These are phyloP conservation scores for Hypoxylon cercidicola DNA, from an alignment of 495 filamentous ascomycete genomes.

Conservation along the genomic window DNA sequence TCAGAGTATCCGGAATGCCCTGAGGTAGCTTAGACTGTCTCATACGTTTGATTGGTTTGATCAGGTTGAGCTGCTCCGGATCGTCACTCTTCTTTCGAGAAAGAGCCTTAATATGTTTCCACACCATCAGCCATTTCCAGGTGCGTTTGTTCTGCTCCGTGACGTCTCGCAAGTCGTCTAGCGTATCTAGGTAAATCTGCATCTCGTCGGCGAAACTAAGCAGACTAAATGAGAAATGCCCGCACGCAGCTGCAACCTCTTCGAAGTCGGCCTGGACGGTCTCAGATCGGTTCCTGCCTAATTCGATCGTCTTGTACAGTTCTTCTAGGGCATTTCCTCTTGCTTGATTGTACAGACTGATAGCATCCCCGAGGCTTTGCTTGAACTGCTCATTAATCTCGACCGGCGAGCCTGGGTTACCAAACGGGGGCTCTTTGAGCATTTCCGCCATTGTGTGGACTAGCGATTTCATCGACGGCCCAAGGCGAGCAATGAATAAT, in stretches of 20 bases:
- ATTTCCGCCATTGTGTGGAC: constrained; percentile 90
- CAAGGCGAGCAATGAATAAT: constrained; percentile 84
- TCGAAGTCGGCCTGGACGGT: constrained; percentile 92
- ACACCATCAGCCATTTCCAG: constrained; percentile 91
- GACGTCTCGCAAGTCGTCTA: constrained; percentile 83
- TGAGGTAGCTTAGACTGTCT: constrained; percentile 59
- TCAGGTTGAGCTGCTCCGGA: constrained; percentile 58
- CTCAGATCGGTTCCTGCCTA: constrained; percentile 69
- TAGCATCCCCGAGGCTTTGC: constrained; percentile 79
- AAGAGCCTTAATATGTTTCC: constrained; percentile 59
- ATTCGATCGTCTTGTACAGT: constrained; percentile 80
- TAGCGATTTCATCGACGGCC: constrained; percentile 94
- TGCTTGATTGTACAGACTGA: constrained; percentile 78
- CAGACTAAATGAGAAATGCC: constrained; percentile 91
- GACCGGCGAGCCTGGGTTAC: constrained; percentile 71
- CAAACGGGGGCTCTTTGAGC: constrained; percentile 87
- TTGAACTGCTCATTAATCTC: constrained; percentile 80
- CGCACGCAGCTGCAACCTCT: constrained; percentile 94
- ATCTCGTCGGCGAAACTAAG: constrained; percentile 91
- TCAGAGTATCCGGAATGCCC: constrained; percentile 58
- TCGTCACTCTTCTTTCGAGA: constrained; percentile 55
- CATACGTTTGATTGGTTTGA: constrained; percentile 50
- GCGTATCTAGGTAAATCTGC: constrained; percentile 78
- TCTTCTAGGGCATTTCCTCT: constrained; percentile 77
- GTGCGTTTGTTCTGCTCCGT: constrained; percentile 69